phyloP scores from a whole-genome alignment of 805 yeast species.

The Lipomyces sp. region DNA sequence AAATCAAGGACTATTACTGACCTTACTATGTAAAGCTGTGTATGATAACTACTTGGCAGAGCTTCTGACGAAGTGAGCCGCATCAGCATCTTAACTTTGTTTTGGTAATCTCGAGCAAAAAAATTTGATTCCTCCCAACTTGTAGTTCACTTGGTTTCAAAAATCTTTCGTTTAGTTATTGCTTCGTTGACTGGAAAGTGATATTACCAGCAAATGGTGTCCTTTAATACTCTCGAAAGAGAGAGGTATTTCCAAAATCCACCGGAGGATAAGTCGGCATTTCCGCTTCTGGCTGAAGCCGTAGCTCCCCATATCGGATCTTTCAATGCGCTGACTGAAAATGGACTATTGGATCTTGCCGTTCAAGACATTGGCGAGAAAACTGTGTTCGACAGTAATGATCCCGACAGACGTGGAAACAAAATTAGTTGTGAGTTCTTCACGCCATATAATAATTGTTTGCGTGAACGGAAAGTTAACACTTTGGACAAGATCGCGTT shows the following conservation, averaged over 20 bases:
- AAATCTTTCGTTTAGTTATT: no score
- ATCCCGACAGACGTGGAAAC: conserved; percentile 71
- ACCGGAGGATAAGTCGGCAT: conserved; percentile 79
- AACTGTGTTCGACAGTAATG: conserved; percentile 78
- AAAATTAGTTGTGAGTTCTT: conserved; percentile 50
- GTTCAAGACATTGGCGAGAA: conserved; percentile 85
- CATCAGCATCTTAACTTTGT: no score
- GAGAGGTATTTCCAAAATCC: conserved; percentile 84
- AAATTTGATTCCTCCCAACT: no score
- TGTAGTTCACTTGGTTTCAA: no score
- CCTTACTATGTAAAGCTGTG: no score
- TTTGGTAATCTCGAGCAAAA: no score
- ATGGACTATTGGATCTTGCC: conserved; percentile 80
- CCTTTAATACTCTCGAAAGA: conserved; percentile 80
- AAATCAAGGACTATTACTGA: no score
- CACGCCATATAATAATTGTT: background rate
- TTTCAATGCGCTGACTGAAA: conserved; percentile 90
- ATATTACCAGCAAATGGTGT: conserved; percentile 28
- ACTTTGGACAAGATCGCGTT: conserved; percentile 53
- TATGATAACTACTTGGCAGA: no score
- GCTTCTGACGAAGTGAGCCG: no score
- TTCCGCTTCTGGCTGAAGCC: conserved; percentile 80
- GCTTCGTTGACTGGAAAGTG: background rate
- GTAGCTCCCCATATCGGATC: conserved; percentile 95
- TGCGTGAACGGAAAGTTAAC: background rate